Conservation (phyloP, 805 yeast species). For the Metschnikowia amazonensis region DNA sequence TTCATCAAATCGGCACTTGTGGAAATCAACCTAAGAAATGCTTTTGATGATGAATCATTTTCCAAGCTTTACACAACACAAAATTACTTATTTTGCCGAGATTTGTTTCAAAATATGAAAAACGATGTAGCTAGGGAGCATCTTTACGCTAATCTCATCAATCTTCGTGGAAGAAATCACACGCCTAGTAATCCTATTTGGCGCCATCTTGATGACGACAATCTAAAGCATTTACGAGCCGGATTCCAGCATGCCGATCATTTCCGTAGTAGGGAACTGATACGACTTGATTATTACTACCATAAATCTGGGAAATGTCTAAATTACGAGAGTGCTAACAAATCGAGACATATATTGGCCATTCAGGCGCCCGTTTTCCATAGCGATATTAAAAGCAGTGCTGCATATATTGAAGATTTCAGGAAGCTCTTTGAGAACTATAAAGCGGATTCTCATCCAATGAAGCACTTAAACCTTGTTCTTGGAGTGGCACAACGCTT, state of each 20-base stretch:
- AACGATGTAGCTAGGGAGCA: conserved; percentile 13
- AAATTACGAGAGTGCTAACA: conserved; percentile 32
- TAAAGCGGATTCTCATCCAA: conserved; percentile 8
- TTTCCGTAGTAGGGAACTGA: conserved; percentile 24
- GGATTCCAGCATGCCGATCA: conserved; percentile 14
- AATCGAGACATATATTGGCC: conserved; percentile 19
- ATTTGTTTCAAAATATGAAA: conserved; percentile 20
- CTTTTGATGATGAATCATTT: conserved; percentile 13
- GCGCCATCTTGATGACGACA: neutral
- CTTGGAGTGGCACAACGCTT: conserved; percentile 12
- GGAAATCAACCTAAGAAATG: conserved; percentile 26
- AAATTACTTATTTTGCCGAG: conserved; percentile 14
- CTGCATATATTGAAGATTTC: conserved; percentile 22
- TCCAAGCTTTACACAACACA: neutral
- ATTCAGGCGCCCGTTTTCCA: conserved; percentile 14
- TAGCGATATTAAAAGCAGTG: conserved; percentile 15
- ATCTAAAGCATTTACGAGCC: conserved; percentile 10
- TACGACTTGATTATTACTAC: conserved; percentile 23
- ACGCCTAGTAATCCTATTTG: neutral
- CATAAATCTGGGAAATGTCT: conserved; percentile 32
- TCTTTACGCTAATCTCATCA: neutral
- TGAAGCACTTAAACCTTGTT: conserved; percentile 12
- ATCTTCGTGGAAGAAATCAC: neutral
- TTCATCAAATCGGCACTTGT: conserved; percentile 26
- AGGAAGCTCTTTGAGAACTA: conserved; percentile 17